phyloP scores from a whole-genome alignment of 2,329 filamentous ascomycete genomes.

The Colletotrichum abscissum region DNA sequence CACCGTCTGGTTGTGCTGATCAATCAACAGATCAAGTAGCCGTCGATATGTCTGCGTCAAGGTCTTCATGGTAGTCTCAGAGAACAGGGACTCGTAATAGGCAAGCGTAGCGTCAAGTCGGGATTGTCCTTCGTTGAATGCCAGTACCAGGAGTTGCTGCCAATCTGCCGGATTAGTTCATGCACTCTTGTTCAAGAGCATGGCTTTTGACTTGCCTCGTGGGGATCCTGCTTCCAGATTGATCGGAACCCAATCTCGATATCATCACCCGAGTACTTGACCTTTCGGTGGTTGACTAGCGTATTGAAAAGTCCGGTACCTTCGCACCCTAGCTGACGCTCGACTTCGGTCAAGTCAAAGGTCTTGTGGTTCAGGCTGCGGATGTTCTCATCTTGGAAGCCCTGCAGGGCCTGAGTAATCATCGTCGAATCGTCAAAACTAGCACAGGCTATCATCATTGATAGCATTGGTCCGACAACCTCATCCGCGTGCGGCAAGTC shows the following conservation, averaged over 20 bases:
- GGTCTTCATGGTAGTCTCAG: background rate
- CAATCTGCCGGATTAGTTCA: background rate
- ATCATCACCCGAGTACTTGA: background rate
- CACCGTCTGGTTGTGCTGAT: background rate
- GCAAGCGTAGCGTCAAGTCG: slow-evolving; percentile 12
- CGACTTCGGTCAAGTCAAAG: slow-evolving; percentile 13
- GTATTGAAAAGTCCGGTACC: slow-evolving; percentile 12
- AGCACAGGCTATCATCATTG: background rate
- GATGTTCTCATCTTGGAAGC: slow-evolving; percentile 11
- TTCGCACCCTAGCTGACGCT: slow-evolving; percentile 8
- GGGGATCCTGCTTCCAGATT: slow-evolving; percentile 26
- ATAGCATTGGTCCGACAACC: slow-evolving; percentile 14
- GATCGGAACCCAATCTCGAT: background rate
- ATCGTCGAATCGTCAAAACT: background rate
- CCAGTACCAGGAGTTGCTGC: slow-evolving; percentile 15
- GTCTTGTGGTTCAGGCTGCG: slow-evolving; percentile 10
- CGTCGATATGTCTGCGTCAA: background rate
- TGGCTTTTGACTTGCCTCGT: background rate
- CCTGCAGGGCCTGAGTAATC: background rate
- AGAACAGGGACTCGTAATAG: slow-evolving; percentile 19
- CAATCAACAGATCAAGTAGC: background rate
- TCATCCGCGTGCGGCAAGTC: slow-evolving; percentile 3
- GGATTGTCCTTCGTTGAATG: slow-evolving; percentile 12
- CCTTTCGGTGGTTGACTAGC: slow-evolving; percentile 11
- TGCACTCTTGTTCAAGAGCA: background rate